phyloP scores from a whole-genome alignment of 148 eudicot species.

The Drosera capensis region DNA sequence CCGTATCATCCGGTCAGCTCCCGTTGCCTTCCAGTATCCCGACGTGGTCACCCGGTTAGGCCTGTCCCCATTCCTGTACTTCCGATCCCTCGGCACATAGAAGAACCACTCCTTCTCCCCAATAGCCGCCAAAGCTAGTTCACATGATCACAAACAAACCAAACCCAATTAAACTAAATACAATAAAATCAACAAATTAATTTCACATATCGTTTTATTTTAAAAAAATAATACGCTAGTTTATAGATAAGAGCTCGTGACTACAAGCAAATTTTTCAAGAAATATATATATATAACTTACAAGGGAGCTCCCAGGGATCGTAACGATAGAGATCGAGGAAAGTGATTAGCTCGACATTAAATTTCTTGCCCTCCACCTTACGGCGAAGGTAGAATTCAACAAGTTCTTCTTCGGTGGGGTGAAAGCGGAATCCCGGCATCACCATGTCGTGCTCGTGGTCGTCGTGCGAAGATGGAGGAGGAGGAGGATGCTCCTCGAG shows the following conservation, averaged over 20 bases:
- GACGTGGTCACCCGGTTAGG: constrained; percentile 84
- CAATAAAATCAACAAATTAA: not conserved
- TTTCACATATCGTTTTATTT: not conserved
- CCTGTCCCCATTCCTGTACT: constrained; percentile 80
- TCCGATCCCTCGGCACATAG: constrained; percentile 80
- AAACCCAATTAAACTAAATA: not conserved
- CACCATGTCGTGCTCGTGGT: constrained; percentile 65
- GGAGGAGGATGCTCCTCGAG: too few relatives aligned
- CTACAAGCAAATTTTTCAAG: not conserved
- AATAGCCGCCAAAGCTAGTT: constrained; percentile 67
- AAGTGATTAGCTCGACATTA: constrained; percentile 86
- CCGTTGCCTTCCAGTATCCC: constrained; percentile 93
- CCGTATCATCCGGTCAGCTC: constrained; percentile 74
- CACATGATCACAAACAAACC: not conserved
- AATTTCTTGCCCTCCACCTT: constrained; percentile 90
- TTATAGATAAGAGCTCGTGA: too few relatives aligned
- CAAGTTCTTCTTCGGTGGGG: constrained; percentile 85
- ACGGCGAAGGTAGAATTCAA: constrained; percentile 95
- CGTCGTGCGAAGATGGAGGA: too few relatives aligned
- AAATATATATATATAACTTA: constrained; percentile 10
- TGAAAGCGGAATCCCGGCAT: constrained; percentile 95
- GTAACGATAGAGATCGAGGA: constrained; percentile 80
- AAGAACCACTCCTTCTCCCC: constrained; percentile 96
- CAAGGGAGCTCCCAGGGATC: constrained; percentile 99
- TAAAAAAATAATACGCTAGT: too few relatives aligned